These are phyloP conservation scores for Glarea lozoyensis DNA, from an alignment of 495 filamentous ascomycete species.

Conservation along the genomic window DNA sequence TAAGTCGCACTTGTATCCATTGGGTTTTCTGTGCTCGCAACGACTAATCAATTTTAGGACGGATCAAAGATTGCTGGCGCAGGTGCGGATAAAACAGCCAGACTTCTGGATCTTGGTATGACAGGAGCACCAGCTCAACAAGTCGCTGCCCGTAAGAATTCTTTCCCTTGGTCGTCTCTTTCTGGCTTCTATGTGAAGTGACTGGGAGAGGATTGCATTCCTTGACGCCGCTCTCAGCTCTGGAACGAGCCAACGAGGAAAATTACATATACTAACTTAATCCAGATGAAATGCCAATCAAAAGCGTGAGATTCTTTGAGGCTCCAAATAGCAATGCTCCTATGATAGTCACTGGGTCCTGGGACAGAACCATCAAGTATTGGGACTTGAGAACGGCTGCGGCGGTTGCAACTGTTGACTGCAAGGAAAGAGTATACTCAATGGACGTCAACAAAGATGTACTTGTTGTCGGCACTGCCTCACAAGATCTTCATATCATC, in stretches of 20 bases:
- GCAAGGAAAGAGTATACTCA: conserved; percentile 71
- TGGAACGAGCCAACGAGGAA: no score
- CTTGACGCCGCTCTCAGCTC: no score
- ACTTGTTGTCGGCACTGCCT: conserved; percentile 74
- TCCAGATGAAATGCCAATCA: conserved; percentile 74
- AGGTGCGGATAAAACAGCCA: conserved; percentile 74
- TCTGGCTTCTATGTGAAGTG: no score
- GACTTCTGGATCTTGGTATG: conserved; percentile 60
- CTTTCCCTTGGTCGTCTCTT: no score
- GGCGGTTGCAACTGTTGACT: conserved; percentile 53
- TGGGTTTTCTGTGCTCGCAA: no score
- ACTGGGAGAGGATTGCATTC: no score
- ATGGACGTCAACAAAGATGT: conserved; percentile 74
- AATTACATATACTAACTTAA: no score
- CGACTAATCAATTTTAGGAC: no score
- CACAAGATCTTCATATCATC: conserved; percentile 75
- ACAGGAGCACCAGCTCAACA: conserved; percentile 39
- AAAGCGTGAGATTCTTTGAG: conserved; percentile 65
- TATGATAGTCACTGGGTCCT: conserved; percentile 79
- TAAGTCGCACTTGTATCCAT: no score
- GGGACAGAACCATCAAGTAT: conserved; percentile 92
- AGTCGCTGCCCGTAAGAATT: conserved; percentile 64
- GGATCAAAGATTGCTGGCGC: conserved; percentile 63
- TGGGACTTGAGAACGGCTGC: conserved; percentile 69
- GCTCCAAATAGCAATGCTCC: conserved; percentile 38